Evolutionary conservation across 106 monocot species (phyloP), one percentile per base, ranked within the genome.

Genomic region (Platanthera zijinensis): DNA sequence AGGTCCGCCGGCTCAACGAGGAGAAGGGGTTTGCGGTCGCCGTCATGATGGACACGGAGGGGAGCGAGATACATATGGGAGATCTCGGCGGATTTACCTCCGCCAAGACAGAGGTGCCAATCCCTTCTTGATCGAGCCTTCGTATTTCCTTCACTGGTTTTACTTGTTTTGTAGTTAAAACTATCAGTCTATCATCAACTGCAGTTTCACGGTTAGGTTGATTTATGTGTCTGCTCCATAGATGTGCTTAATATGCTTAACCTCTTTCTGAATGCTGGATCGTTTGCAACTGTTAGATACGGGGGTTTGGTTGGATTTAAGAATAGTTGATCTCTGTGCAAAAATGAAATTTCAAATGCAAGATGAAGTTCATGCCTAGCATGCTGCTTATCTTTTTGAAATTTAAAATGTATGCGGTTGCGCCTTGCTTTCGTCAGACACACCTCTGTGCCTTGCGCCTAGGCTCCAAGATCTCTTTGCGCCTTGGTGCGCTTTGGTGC

Each of bases 11-110:
- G 80, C 80, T 99, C 17, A 99, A 94, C 70, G 91, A 99, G 85
- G 97, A 99, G 89, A 99, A 99, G 78, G 92, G 92, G 12, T 92
- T 84, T 18, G 92, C 92, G 0, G 89, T 92, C 2, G 92, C 92
- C 10, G 89, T 92, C 46, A 92, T 92, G 92, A 92, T 92, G 89
- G 92, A 92, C 66, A 92, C 92, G 46, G 89, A 92, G 77, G 92
- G 92, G 39, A 92, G 92, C 66, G 92, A 92, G 82, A 92, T 92
- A 66, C 92, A 92, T 51, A 92, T 92, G 92, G 89, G 92, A 2
- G 89, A 92, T 52, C 85, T 92, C 56, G 86, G 86, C 49, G 86
- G 85, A 9, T 78, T 83, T 14, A 12, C 90, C 21, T 84, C 87
- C 5, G 82, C 80, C 17, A 89, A 86, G 78, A 86, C 95, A 5